These are phyloP conservation scores for Elasticomyces elasticus DNA, from an alignment of 495 filamentous ascomycete species.

Conservation along the genomic window DNA sequence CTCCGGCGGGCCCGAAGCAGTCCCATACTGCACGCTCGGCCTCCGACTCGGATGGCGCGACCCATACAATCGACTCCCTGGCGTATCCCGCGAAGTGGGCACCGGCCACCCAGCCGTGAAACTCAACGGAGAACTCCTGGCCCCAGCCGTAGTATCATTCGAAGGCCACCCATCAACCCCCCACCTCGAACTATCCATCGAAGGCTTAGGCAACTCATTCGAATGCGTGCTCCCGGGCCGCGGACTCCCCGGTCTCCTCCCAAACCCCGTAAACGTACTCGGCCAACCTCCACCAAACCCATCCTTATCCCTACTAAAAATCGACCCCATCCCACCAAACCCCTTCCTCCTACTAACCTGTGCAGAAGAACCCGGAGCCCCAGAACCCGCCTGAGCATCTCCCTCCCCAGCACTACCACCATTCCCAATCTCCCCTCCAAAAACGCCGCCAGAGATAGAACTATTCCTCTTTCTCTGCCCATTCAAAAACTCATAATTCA, in stretches of 20 bases:
- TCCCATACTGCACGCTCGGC: constrained; percentile 31
- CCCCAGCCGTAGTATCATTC: constrained; percentile 2
- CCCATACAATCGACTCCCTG: constrained; percentile 6
- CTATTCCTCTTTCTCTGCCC: constrained; percentile 19
- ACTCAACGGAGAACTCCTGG: constrained; percentile 18
- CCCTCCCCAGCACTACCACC: too few relatives aligned
- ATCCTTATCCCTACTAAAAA: constrained; percentile 18
- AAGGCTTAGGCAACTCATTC: constrained; percentile 31
- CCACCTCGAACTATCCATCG: constrained; percentile 30
- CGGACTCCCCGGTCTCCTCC: constrained; percentile 26
- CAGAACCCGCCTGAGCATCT: too few relatives aligned
- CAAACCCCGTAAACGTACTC: constrained; percentile 9
- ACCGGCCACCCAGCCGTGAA: constrained; percentile 5
- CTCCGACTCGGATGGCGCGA: constrained; percentile 30
- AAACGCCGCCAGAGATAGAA: constrained; percentile 16
- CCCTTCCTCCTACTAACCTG: constrained; percentile 3
- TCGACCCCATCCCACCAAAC: constrained; percentile 8
- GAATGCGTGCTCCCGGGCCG: constrained; percentile 30
- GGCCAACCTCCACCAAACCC: constrained; percentile 20
- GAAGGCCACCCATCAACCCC: constrained; percentile 17
- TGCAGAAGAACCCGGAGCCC: background rate
- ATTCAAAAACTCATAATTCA: constrained; percentile 3
- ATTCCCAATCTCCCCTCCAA: constrained; percentile 10
- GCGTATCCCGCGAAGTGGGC: background rate
- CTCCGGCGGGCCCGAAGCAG: constrained; percentile 24